A percentile compares a stretch with the other conserved stretches of the same genome.
Evolutionary conservation across 345 rosid species (phyloP).

Genomic region (Gossypium turneri): DNA sequence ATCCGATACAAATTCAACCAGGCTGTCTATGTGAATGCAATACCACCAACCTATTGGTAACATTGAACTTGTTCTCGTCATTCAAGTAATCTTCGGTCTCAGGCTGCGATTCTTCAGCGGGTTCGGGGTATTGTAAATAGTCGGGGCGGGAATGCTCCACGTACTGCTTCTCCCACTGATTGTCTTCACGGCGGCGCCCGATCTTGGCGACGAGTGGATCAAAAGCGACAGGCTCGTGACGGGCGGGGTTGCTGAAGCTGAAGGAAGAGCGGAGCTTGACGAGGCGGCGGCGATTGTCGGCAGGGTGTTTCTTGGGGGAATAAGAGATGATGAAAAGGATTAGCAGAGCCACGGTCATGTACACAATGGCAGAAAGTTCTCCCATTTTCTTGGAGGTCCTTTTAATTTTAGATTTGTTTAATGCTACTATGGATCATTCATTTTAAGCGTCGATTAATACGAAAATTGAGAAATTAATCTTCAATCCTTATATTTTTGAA

Average conservation of each 20-base stretch:
- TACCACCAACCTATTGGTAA: constrained; percentile 57
- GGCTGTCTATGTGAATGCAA: background rate
- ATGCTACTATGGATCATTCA: too few species aligned
- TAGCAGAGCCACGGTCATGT: constrained; percentile 46
- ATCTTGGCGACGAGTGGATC: constrained; percentile 76
- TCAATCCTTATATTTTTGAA: too few species aligned
- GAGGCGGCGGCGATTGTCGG: constrained; percentile 41
- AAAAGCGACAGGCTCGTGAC: constrained; percentile 52
- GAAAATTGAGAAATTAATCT: too few species aligned
- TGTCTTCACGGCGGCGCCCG: constrained; percentile 76
- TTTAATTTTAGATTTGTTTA: too few species aligned
- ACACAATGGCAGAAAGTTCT: constrained; percentile 37
- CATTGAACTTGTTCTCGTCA: constrained; percentile 76
- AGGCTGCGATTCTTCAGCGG: constrained; percentile 72
- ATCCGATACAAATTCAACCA: too few species aligned
- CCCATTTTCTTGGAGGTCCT: constrained; percentile 23
- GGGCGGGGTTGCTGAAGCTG: constrained; percentile 37
- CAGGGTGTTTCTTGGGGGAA: constrained; percentile 38
- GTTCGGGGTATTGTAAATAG: constrained; percentile 34
- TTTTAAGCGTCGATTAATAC: too few species aligned
- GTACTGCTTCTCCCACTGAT: constrained; percentile 75
- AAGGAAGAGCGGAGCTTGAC: constrained; percentile 53
- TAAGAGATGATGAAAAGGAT: constrained; percentile 52
- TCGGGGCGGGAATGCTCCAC: constrained; percentile 66
- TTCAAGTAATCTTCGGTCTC: constrained; percentile 97